Evolutionary conservation across 306 rosid species (phyloP), one percentile per base, ranked within the genome.

Genomic region (Datisca glomerata): DNA sequence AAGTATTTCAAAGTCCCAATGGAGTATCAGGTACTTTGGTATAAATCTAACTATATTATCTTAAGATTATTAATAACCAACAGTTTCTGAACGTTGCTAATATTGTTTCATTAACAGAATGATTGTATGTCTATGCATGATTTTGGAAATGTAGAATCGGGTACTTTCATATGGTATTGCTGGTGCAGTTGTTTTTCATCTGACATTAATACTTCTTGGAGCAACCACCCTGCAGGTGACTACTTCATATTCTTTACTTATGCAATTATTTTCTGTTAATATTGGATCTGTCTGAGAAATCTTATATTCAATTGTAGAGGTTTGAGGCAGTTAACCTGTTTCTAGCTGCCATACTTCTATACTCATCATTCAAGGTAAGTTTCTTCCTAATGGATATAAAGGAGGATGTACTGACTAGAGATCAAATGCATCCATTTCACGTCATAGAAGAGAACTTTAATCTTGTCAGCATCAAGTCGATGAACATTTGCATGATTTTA

Each of bases 131-230:
- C 13, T 43, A 43, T 59, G 49, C 50, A 11, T 53, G 31, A 19
- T 57, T 21, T 43, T 52, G 58, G 55, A 54, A 60, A 24, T 51
- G 42, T 61, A 89, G 98, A 80, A 40, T 52, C 91, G 84, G 59
- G 98, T 89, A 43, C 98, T 89, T 61, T 77, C 93, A 20, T 89
- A 80, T 50, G 95, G 98, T 48, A 77, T 89, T 75, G 81, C 75
- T 36, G 95, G 98, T 27, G 95, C 95, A 23, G 60, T 89, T 47
- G 51, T 89, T 58, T 78, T 84, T 53, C 86, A 86, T 60, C 69
- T 84, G 56, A 43, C 76, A 7, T 10, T 84, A 38, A 89, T 89
- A 65, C 75, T 84, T 35, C 83, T 89, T 24, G 98, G 95, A 57
- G 40, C 93, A 33, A 81, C 69, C 44, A 80, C 98, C 41, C 73